phyloP scores from a whole-genome alignment of 75 land plant species.

The Pseudotsuga menziesii region DNA sequence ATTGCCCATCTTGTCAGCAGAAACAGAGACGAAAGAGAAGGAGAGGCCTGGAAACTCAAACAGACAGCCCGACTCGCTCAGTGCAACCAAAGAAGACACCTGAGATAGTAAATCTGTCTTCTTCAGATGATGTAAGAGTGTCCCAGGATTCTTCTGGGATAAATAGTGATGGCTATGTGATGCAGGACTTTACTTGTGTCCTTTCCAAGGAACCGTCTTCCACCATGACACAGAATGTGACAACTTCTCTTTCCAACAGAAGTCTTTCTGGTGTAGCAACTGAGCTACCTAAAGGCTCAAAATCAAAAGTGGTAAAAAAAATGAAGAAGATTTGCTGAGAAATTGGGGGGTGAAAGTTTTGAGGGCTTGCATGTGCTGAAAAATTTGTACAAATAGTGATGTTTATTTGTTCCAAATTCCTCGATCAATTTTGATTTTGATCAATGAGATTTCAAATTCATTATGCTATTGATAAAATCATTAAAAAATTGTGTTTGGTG shows the following conservation, averaged over 20 bases:
- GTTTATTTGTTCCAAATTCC: not conserved
- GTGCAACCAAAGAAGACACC: slow-evolving; percentile 1
- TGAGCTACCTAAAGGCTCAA: not conserved
- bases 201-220: slow-evolving; percentile 8
- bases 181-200: slow-evolving; percentile 1
- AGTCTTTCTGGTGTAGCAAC: not conserved
- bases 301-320: slow-evolving; percentile 1
- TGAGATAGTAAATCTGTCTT: not conserved
- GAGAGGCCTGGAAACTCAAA: slow-evolving; percentile 4
- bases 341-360: not conserved
- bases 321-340: slow-evolving; percentile 5
- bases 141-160: not conserved
- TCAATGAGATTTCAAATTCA: too few relatives aligned
- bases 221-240: not conserved
- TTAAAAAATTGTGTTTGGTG: not conserved
- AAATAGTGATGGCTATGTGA: not conserved
- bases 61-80: not conserved
- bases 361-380: not conserved
- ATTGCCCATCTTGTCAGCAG: slow-evolving; percentile 52
- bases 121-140: not conserved
- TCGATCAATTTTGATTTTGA: not conserved
- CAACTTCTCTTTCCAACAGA: not conserved
- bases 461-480: too few relatives aligned
- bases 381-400: not conserved
- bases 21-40: slow-evolving; percentile 18